Conservation (phyloP, 768 basidiomycete genomes). For the Dendrothele bispora region DNA sequence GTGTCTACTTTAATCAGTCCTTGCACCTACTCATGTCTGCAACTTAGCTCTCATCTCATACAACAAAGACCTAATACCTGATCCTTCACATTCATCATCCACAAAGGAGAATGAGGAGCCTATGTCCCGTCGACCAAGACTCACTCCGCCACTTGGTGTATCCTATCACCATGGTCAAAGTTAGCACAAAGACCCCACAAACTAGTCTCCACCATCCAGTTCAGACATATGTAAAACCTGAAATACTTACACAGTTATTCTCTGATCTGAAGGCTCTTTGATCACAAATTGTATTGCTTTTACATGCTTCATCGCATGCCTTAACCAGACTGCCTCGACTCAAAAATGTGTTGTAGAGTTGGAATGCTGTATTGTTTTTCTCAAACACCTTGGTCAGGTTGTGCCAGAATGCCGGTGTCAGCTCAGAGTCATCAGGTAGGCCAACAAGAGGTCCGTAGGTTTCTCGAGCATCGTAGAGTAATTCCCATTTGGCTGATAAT, state of each 20-base stretch:
- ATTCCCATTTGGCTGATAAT: slow-evolving; percentile 29
- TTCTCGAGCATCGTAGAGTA: slow-evolving; percentile 36
- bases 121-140: not conserved
- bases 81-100: not conserved
- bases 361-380: slow-evolving; percentile 27
- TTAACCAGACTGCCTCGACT: slow-evolving; percentile 36
- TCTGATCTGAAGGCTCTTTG: slow-evolving; percentile 41
- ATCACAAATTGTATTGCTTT: slow-evolving; percentile 40
- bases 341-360: slow-evolving; percentile 38
- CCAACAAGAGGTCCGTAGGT: slow-evolving; percentile 32
- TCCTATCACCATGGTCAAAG: not conserved
- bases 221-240: not conserved
- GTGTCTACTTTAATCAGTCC: too few species aligned
- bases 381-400: slow-evolving; percentile 33
- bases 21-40: too few species aligned
- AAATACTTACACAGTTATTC: slow-evolving; percentile 40
- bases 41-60: not conserved
- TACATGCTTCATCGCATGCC: slow-evolving; percentile 36
- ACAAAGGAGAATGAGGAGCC: not conserved
- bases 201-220: too few species aligned
- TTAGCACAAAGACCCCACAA: not conserved
- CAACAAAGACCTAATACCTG: not conserved
- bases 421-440: slow-evolving; percentile 18
- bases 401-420: slow-evolving; percentile 42
- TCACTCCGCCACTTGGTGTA: not conserved